Conservation (phyloP, 2,329 filamentous ascomycete genomes). For the Xylaria sp. region DNA sequence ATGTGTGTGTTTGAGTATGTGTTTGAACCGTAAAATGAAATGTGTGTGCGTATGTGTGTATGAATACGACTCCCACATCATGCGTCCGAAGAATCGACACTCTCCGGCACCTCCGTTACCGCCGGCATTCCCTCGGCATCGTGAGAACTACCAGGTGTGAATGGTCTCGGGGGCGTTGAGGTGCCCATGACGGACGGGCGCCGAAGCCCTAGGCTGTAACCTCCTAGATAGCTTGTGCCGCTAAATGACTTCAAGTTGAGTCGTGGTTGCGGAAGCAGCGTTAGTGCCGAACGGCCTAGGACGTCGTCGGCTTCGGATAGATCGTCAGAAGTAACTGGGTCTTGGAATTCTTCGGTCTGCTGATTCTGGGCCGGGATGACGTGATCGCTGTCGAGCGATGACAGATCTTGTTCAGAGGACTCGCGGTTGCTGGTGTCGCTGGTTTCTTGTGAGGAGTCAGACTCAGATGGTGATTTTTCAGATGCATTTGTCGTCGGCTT, state of each 20-base stretch:
- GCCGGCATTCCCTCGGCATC: background rate
- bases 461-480: slow-evolving; percentile 24
- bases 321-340: background rate
- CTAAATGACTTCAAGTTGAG: slow-evolving; percentile 26
- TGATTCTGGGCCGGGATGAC: background rate
- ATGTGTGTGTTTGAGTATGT: no score
- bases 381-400: background rate
- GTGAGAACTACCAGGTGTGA: background rate
- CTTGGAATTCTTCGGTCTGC: slow-evolving; percentile 1
- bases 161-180: slow-evolving; percentile 15
- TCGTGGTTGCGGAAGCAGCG: slow-evolving; percentile 12
- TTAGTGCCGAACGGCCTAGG: background rate
- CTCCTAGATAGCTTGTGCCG: slow-evolving; percentile 29
- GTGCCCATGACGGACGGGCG: slow-evolving; percentile 19
- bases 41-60: no score
- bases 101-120: background rate
- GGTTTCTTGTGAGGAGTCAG: slow-evolving; percentile 22
- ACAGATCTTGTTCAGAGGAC: background rate
- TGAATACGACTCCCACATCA: background rate
- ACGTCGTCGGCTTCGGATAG: background rate
- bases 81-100: background rate
- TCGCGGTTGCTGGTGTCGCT: slow-evolving; percentile 14
- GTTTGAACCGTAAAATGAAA: no score
- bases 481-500: background rate
- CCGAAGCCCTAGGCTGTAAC: slow-evolving; percentile 25